Evolutionary conservation across 169 alveolate species (phyloP).

Genomic region (Plasmodium malariae): DNA sequence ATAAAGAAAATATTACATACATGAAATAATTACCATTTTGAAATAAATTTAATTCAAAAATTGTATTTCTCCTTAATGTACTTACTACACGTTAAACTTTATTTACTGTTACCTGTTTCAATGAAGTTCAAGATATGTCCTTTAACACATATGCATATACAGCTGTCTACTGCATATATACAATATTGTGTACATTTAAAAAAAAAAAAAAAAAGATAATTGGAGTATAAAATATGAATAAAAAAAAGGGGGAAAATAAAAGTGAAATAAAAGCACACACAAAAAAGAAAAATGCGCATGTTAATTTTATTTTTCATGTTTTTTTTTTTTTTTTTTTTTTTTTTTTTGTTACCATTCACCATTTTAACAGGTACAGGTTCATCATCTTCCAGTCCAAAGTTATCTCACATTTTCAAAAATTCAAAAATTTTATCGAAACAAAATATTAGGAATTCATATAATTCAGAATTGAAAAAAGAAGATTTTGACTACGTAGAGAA

Average conservation of each 20-base stretch:
- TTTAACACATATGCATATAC: no score
- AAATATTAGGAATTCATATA: neutral
- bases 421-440: slow-evolving; percentile 3
- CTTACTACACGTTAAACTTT: neutral
- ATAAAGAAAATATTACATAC: neutral
- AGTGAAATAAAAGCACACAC: no score
- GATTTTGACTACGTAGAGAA: slow-evolving; percentile 31
- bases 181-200: neutral
- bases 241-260: neutral
- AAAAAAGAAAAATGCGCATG: neutral
- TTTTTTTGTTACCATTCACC: neutral
- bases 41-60: neutral
- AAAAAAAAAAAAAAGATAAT: neutral
- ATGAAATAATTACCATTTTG: neutral
- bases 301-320: no score
- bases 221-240: neutral
- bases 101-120: neutral
- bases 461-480: slow-evolving; percentile 33
- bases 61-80: neutral
- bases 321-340: neutral
- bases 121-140: no score
- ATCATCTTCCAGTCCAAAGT: slow-evolving; percentile 65
- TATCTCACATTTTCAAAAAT: slow-evolving; percentile 73
- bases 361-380: slow-evolving; percentile 64
- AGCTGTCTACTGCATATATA: neutral